phyloP scores from a whole-genome alignment of 2,329 filamentous ascomycete species.

The Colletotrichum sp. region DNA sequence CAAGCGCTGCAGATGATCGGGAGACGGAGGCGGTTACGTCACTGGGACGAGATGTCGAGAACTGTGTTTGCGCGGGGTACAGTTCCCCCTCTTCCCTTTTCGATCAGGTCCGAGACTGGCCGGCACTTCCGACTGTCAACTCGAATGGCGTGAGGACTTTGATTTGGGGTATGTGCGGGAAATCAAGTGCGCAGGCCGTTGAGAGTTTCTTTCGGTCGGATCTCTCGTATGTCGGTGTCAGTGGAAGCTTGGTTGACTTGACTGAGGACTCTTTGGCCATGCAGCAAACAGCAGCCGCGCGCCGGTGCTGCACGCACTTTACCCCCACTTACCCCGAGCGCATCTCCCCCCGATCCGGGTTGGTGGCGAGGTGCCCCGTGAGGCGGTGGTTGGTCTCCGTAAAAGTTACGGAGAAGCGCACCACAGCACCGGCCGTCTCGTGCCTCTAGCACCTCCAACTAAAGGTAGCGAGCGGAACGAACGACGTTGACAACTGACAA shows the following conservation, averaged over 20 bases:
- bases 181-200: neutral
- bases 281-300: neutral
- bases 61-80: neutral
- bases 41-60: neutral
- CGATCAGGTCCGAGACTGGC: neutral
- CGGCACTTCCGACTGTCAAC: neutral
- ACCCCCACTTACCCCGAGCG: neutral
- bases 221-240: neutral
- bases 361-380: neutral
- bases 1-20: neutral
- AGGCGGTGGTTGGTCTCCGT: neutral
- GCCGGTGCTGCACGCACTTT: neutral
- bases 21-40: neutral
- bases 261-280: neutral
- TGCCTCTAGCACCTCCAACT: neutral
- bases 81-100: neutral
- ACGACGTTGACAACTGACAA: neutral
- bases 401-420: neutral
- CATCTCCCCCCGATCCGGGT: neutral
- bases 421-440: neutral
- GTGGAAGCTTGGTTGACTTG: neutral
- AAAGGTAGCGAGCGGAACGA: neutral
- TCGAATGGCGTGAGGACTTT: neutral
- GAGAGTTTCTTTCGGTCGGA: neutral
- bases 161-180: neutral